Evolutionary conservation across 176 grass and related monocot species (phyloP).

Genomic region (Poa annua): DNA sequence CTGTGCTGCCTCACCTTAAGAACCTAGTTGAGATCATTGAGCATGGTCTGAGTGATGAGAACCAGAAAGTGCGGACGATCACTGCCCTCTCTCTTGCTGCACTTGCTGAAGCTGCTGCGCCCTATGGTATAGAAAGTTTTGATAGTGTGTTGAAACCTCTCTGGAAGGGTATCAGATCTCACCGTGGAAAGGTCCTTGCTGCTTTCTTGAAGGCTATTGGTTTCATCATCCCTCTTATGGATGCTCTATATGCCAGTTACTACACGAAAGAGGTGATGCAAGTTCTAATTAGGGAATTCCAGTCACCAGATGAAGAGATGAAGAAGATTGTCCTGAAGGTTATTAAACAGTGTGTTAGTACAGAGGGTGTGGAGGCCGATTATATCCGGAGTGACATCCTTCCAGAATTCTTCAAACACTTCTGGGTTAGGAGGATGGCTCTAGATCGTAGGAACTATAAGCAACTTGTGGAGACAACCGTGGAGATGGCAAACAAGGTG

Average conservation of each 20-base stretch:
- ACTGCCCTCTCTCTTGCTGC: conserved; percentile 94
- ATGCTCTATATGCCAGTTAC: conserved; percentile 93
- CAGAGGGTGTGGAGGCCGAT: conserved; percentile 89
- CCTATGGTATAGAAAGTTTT: conserved; percentile 96
- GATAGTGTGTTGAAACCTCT: conserved; percentile 92
- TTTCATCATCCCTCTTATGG: conserved; percentile 96
- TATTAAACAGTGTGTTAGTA: conserved; percentile 97
- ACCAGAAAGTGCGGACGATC: conserved; percentile 95
- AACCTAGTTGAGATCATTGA: conserved; percentile 94
- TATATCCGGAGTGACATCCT: conserved; percentile 90
- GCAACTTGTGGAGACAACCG: conserved; percentile 95
- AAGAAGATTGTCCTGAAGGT: conserved; percentile 99
- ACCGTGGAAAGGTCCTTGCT: conserved; percentile 87
- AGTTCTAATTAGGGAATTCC: conserved; percentile 88
- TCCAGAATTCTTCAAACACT: conserved; percentile 85
- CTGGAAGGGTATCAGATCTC: conserved; percentile 94
- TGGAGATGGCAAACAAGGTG: conserved; percentile 95
- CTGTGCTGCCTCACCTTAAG: conserved; percentile 88
- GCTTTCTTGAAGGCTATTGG: conserved; percentile 97
- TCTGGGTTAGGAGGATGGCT: conserved; percentile 98
- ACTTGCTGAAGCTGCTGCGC: conserved; percentile 86
- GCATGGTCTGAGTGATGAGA: conserved; percentile 90
- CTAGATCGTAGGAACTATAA: conserved; percentile 92
- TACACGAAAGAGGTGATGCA: conserved; percentile 96
- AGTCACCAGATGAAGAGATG: conserved; percentile 99